Conservation (phyloP, 23 red algal species). For the Pyropia yezoensis region DNA sequence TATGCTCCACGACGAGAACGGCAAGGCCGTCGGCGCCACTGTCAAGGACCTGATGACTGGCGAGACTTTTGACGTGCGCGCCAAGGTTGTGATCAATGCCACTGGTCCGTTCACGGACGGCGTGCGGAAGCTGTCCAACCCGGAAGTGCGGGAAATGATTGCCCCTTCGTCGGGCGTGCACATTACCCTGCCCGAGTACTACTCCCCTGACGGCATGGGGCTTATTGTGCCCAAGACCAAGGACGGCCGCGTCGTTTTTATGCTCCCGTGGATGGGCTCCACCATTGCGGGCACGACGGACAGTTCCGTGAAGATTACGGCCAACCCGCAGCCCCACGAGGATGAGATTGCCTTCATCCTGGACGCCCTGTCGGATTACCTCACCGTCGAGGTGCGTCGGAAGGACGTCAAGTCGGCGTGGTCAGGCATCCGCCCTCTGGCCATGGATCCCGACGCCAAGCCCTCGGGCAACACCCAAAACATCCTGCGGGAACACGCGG, state of each 20-base stretch:
- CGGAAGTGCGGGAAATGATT: conserved; percentile 42
- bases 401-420: conserved; percentile 83
- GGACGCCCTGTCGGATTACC: conserved; percentile 80
- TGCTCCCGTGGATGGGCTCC: conserved; percentile 85
- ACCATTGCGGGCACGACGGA: conserved; percentile 93
- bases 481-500: conserved; percentile 74
- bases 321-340: conserved; percentile 66
- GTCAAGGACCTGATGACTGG: conserved; percentile 63
- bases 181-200: conserved; percentile 86
- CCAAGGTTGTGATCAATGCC: conserved; percentile 78
- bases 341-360: conserved; percentile 89
- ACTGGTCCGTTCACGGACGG: conserved; percentile 82
- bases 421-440: conserved; percentile 82
- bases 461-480: conserved; percentile 60
- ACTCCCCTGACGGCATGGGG: conserved; percentile 89
- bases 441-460: conserved; percentile 64
- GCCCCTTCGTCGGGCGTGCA: conserved; percentile 66
- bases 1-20: conserved; percentile 32
- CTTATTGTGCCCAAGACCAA: conserved; percentile 90
- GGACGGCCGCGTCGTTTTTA: conserved; percentile 90
- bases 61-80: conserved; percentile 70
- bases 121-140: conserved; percentile 64
- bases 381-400: conserved; percentile 74
- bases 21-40: conserved; percentile 44
- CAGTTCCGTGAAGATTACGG: conserved; percentile 66